Base-by-base conservation (phyloP, 2,329 filamentous ascomycete species). In the Aspergillus phoenicis region DNA sequence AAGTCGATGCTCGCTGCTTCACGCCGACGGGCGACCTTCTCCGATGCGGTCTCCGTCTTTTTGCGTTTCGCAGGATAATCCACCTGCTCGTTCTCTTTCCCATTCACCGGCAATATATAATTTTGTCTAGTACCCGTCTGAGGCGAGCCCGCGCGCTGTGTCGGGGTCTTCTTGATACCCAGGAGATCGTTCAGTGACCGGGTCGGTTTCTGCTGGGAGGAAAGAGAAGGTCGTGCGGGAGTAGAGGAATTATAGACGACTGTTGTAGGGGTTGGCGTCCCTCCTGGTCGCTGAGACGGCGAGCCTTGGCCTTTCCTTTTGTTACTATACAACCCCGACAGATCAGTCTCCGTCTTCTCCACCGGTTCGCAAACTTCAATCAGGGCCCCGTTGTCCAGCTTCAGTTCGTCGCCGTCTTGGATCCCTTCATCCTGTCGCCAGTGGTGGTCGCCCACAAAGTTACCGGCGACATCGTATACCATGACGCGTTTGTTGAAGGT, bases 401-500 rank as follows among this genome's bases (percentile, higher is more conserved):
- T 83, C 56, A 97, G 74, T 75, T 97, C 92, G 63, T 96, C 91
- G 5, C 93, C 93, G 61, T 95, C 90, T 36, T 85, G 85, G 22
- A 97, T 79, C n/a, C 85, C 84, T 39, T 83, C 84, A 56, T 85
- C 84, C 49, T 87, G 83, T 47, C 87, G 87, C 88, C 91, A 95
- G 76, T 97, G 91, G 33, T 87, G 86, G 73, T 97, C 93, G 3
- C 93, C 93, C 28, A 97, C 84, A 66, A 89, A 91, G 73, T 93
- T 91, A 0, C 90, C 87, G 2, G 85, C 81, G 51, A 91, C 87
- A 74, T 97, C 93, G 69, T 95, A 94, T 6, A 96, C 91, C 91
- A 97, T 96, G 62, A 95, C 82, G 4, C 91, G 87, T 72, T 88
- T 91, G 79, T 97, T 97, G 84, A 96, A 97, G 0, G 90, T 89